Conservation (phyloP, 1,284 basidiomycete genomes). For the Calocybe gambosa region DNA sequence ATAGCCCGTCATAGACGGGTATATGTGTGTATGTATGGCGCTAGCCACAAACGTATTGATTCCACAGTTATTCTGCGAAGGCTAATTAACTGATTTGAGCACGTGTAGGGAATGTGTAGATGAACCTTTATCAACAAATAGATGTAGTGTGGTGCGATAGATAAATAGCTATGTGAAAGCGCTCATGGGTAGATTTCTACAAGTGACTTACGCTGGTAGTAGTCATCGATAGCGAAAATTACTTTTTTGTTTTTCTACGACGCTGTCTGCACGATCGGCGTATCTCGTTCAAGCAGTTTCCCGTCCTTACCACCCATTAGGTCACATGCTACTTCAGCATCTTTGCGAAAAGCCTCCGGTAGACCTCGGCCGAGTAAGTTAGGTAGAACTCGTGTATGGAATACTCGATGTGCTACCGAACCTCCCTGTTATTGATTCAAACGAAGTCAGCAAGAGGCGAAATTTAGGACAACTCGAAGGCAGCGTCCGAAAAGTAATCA, state of each 20-base stretch:
- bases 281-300: constrained; percentile 3
- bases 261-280: constrained; percentile 1
- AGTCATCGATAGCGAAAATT: background rate
- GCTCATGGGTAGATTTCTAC: background rate
- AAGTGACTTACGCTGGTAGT: constrained; percentile 8
- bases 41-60: too few species aligned
- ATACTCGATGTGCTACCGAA: constrained; percentile 53
- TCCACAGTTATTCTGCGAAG: too few species aligned
- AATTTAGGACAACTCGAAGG: too few species aligned
- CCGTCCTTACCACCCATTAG: constrained; percentile 42
- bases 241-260: background rate
- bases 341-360: constrained; percentile 43
- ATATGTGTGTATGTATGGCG: too few species aligned
- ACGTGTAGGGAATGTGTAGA: background rate
- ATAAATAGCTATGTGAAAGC: constrained; percentile 5
- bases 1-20: too few species aligned
- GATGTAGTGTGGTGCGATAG: constrained; percentile 11
- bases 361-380: constrained; percentile 47
- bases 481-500: too few species aligned
- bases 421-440: constrained; percentile 40
- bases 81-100: background rate
- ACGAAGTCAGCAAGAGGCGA: constrained; percentile 5
- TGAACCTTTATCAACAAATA: constrained; percentile 6
- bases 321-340: constrained; percentile 37
- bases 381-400: constrained; percentile 63